Conservation (phyloP, 2,329 filamentous ascomycete species). For the Paraphoma chrysanthemicola region DNA sequence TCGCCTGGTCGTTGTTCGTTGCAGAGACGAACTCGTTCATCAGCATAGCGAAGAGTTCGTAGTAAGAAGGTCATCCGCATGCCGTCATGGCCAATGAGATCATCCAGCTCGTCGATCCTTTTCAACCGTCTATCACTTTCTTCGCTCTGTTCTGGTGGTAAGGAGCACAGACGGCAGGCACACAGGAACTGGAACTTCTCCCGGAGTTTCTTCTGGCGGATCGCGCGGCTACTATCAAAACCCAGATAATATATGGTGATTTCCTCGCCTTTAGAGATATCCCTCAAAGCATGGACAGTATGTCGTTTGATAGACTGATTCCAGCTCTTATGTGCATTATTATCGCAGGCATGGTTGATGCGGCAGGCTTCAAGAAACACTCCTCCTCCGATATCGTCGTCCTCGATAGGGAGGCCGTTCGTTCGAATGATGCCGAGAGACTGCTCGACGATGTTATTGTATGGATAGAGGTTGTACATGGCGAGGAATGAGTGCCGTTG, state of each 20-base stretch:
- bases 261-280: slow-evolving; percentile 44
- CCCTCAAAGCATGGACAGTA: slow-evolving; percentile 7
- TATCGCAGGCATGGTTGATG: slow-evolving; percentile 49
- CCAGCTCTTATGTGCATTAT: slow-evolving; percentile 47
- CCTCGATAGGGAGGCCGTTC: slow-evolving; percentile 40
- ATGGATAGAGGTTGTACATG: slow-evolving; percentile 36
- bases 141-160: slow-evolving; percentile 38
- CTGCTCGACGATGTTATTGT: slow-evolving; percentile 14
- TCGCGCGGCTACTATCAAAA: slow-evolving; percentile 28
- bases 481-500: slow-evolving; percentile 33
- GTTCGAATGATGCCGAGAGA: slow-evolving; percentile 36
- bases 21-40: slow-evolving; percentile 36
- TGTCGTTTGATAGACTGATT: slow-evolving; percentile 37
- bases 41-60: slow-evolving; percentile 23
- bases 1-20: slow-evolving; percentile 30
- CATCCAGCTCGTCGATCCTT: slow-evolving; percentile 25
- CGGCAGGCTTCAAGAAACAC: slow-evolving; percentile 46
- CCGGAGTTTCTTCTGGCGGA: slow-evolving; percentile 5
- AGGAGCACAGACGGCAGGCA: slow-evolving; percentile 46
- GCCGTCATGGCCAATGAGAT: slow-evolving; percentile 26
- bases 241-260: slow-evolving; percentile 35
- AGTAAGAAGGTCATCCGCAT: slow-evolving; percentile 11
- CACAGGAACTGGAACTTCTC: slow-evolving; percentile 46
- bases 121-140: slow-evolving; percentile 40
- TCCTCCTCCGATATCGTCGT: slow-evolving; percentile 28